Evolutionary conservation across 2,329 filamentous ascomycete species (phyloP), one percentile per base, ranked within the genome.

Genomic region (Paecilomyces formosus): DNA sequence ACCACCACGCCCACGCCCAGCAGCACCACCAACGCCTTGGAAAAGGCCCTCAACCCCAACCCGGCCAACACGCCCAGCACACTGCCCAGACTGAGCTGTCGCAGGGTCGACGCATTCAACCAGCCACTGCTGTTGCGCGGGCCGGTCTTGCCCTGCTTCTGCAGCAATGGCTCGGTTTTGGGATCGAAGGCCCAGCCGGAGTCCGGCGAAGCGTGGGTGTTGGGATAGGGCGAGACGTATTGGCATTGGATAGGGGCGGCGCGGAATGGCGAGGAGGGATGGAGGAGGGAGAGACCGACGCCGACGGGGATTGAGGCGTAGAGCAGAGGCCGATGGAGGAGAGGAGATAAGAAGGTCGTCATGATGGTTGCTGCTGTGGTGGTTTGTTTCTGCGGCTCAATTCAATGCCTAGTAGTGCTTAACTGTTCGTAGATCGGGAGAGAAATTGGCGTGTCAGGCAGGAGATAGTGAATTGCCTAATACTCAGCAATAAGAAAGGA

Each of bases 51-150:
- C 62, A 79, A 58, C 13, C 76, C 71, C 55, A 79, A 65, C 1
- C 77, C 77, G 2, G 71, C 70, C 5, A 76, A 71, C 21, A 79
- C 61, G 2, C 77, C 77, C 53, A 79, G 61, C 8, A 79, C 73
- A 60, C 76, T 77, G 1, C 77, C 77, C 57, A 79, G 53, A 62
- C 75, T 78, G 53, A 79, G 69, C 64, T 79, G 76, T 15, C 73
- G 73, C 65, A 78, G 75, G 35, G 70, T 74, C 24, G 66, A 66
- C 18, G 68, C 66, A 11, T 66, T 72, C 58, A 74, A 55, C n/a
- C 73, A 60, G 45, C 55, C 61, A 9, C 55, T 57, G 1, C 55
- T 54, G 35, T 60, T 58, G 15, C 31, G 30, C 8, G 61, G 55
- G 2, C 58, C 56, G 8, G 67, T 67, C 3, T 45, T 58, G 30